A percentile compares a stretch with the other conserved stretches of the same genome.
Conservation (phyloP, 805 yeast genomes). For the Barnettozyma salicaria region DNA sequence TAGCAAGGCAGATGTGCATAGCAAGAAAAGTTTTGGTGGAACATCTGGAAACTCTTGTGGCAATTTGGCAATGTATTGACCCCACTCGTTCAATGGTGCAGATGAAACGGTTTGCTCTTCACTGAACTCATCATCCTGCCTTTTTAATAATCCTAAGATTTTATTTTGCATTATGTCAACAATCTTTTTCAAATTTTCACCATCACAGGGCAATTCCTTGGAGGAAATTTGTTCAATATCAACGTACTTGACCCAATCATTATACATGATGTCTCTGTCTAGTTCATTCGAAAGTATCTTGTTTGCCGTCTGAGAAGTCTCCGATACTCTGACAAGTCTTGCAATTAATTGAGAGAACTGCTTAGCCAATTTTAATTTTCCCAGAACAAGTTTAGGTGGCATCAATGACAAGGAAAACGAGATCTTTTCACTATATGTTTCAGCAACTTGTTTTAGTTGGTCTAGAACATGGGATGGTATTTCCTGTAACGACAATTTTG, state of each 20-base stretch:
- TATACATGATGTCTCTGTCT: constrained; percentile 45
- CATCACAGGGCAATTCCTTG: constrained; percentile 47
- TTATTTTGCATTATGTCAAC: constrained; percentile 32
- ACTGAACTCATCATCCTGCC: constrained; percentile 7
- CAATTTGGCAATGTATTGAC: constrained; percentile 34
- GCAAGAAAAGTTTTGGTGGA: constrained; percentile 49
- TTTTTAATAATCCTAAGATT: constrained; percentile 29
- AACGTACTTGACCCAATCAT: constrained; percentile 50
- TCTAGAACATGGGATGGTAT: constrained; percentile 51
- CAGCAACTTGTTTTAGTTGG: constrained; percentile 49
- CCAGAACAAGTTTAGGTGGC: constrained; percentile 44
- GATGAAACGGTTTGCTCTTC: constrained; percentile 3
- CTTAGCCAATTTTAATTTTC: constrained; percentile 48
- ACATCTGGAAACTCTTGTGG: constrained; percentile 44
- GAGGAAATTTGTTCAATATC: constrained; percentile 40
- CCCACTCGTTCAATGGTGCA: constrained; percentile 22
- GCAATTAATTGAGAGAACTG: constrained; percentile 47
- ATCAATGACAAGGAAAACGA: constrained; percentile 36
- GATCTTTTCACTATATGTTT: constrained; percentile 41
- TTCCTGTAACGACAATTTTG: constrained; percentile 52
- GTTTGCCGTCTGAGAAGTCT: constrained; percentile 45
- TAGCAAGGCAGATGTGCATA: constrained; percentile 46
- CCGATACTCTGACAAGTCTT: constrained; percentile 48
- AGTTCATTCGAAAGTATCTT: constrained; percentile 37
- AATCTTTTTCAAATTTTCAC: constrained; percentile 28